Conservation (phyloP, 2,329 filamentous ascomycete genomes). For the Nigrospora osmanthi region DNA sequence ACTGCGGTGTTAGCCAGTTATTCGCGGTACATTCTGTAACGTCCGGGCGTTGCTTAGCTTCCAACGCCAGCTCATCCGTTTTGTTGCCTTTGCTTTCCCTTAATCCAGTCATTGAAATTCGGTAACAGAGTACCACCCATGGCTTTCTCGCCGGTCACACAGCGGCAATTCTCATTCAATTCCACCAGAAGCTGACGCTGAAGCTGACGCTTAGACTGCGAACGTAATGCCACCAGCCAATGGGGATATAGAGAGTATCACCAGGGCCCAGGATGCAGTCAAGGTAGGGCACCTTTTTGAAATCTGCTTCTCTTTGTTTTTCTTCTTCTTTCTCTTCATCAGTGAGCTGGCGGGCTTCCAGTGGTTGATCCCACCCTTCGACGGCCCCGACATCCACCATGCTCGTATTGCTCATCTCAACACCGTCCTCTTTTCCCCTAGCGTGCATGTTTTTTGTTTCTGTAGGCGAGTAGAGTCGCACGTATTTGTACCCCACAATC, state of each 20-base stretch:
- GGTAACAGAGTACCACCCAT: not conserved
- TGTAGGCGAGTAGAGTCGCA: conserved; percentile 74
- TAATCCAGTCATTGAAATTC: too few species aligned
- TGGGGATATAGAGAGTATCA: conserved; percentile 80
- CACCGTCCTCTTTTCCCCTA: conserved; percentile 54
- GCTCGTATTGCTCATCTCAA: conserved; percentile 93
- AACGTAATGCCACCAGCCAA: conserved; percentile 98
- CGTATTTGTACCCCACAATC: conserved; percentile 83
- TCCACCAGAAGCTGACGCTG: conserved; percentile 98
- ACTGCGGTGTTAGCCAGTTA: too few species aligned
- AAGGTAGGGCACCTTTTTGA: conserved; percentile 55
- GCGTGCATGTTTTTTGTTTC: conserved; percentile 53
- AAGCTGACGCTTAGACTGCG: conserved; percentile 78
- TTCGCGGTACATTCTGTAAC: too few species aligned
- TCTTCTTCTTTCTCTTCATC: conserved; percentile 10
- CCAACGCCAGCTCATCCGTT: not conserved
- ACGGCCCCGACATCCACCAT: conserved; percentile 65
- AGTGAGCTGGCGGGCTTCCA: not conserved
- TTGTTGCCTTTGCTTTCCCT: not conserved
- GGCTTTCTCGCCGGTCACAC: not conserved
- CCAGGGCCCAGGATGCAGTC: conserved; percentile 76
- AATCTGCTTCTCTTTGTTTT: conserved; percentile 21
- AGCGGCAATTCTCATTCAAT: conserved; percentile 25
- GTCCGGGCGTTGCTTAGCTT: too few species aligned
- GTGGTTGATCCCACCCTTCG: conserved; percentile 46